Conservation (phyloP, 2,329 filamentous ascomycete species). For the Trichoderma afroharzianum region DNA sequence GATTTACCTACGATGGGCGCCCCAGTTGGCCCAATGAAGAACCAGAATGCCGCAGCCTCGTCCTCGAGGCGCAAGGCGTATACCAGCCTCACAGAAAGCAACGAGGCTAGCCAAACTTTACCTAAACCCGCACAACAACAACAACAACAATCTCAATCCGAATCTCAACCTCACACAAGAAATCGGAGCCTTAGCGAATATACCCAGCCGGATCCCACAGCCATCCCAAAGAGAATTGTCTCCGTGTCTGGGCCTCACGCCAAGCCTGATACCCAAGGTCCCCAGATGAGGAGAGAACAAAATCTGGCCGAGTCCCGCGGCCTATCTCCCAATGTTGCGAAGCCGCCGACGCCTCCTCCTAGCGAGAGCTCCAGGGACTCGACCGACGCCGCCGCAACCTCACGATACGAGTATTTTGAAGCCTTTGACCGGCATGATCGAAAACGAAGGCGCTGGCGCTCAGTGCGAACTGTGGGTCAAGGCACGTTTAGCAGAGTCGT, state of each 20-base stretch:
- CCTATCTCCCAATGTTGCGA: constrained; percentile 55
- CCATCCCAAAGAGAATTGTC: constrained; percentile 67
- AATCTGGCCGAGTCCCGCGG: constrained; percentile 78
- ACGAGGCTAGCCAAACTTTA: constrained; percentile 30
- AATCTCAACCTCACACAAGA: constrained; percentile 50
- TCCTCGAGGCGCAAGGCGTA: constrained; percentile 58
- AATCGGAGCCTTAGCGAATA: constrained; percentile 91
- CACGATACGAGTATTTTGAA: constrained; percentile 62
- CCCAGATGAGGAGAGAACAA: constrained; percentile 66
- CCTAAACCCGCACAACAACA: constrained; percentile 22
- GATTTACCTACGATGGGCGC: constrained; percentile 46
- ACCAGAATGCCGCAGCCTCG: constrained; percentile 46
- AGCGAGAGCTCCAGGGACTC: constrained; percentile 63
- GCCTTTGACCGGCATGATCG: constrained; percentile 63
- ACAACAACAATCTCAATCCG: constrained; percentile 42
- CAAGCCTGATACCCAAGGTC: constrained; percentile 37
- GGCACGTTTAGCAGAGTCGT: constrained; percentile 95
- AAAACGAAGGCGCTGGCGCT: constrained; percentile 74
- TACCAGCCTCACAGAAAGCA: constrained; percentile 32
- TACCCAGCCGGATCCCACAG: constrained; percentile 62
- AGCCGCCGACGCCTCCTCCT: constrained; percentile 75
- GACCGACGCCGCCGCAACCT: constrained; percentile 29
- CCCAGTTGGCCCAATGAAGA: constrained; percentile 50
- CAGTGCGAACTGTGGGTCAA: constrained; percentile 76
- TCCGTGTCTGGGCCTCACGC: constrained; percentile 64